Conservation (phyloP, 78 protist species). For the Cyanophora paradoxa region DNA sequence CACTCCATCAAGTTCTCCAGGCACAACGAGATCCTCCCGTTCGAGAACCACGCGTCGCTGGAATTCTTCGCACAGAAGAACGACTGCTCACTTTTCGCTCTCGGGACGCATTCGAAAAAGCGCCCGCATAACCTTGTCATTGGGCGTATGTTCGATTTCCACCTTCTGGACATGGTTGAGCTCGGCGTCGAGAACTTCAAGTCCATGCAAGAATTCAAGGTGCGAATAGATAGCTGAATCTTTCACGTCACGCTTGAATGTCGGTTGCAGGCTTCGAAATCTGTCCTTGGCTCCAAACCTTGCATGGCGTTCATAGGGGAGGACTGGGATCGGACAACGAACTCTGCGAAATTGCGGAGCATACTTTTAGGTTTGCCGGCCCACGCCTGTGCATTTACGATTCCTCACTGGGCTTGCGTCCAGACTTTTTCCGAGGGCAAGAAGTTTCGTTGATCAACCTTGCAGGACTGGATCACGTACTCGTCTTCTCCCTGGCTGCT, state of each 20-base stretch:
- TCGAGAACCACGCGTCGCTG: constrained; percentile 53
- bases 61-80: constrained; percentile 30
- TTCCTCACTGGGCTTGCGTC: too few relatives aligned
- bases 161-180: constrained; percentile 84
- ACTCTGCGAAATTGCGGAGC: too few relatives aligned
- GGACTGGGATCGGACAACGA: too few relatives aligned
- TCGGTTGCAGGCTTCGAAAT: too few relatives aligned
- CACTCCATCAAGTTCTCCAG: constrained; percentile 3
- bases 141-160: constrained; percentile 76
- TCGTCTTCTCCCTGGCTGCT: constrained; percentile 38
- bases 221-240: too few relatives aligned
- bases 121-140: constrained; percentile 74
- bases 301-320: too few relatives aligned
- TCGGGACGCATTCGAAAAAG: constrained; percentile 73
- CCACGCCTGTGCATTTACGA: too few relatives aligned
- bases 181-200: constrained; percentile 43
- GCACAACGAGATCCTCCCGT: constrained; percentile 54
- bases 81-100: constrained; percentile 68
- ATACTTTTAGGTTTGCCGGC: too few relatives aligned
- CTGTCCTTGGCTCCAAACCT: too few relatives aligned
- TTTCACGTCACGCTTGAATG: too few relatives aligned
- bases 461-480: constrained; percentile 78
- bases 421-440: constrained; percentile 76
- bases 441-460: constrained; percentile 40
- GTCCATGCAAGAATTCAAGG: constrained; percentile 37